phyloP scores from a whole-genome alignment of 208 protist species.

The Acanthamoeba lugdunensis region DNA sequence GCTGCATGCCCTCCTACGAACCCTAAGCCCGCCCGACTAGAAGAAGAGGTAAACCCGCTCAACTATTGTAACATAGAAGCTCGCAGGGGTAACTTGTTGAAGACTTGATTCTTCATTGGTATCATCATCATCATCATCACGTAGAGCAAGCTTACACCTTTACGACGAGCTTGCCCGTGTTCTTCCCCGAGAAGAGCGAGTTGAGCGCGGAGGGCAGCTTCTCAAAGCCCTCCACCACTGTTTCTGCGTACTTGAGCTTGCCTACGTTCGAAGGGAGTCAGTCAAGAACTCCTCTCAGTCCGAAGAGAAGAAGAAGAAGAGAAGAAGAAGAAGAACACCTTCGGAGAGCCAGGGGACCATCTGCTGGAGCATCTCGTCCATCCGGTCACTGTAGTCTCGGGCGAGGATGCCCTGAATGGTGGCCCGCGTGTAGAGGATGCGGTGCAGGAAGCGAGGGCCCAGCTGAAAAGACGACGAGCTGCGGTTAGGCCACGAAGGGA shows the following conservation, averaged over 20 bases:
- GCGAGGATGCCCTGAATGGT: slow-evolving; percentile 66
- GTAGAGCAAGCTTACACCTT: slow-evolving; percentile 24
- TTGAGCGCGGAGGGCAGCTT: slow-evolving; percentile 51
- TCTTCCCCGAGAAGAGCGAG: slow-evolving; percentile 29
- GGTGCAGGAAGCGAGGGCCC: slow-evolving; percentile 44
- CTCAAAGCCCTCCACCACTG: slow-evolving; percentile 67
- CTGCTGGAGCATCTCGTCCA: slow-evolving; percentile 45
- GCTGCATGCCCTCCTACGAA: neutral
- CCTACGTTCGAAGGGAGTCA: neutral
- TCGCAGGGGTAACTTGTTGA: no score
- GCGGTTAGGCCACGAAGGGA: neutral
- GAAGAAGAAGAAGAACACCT: neutral
- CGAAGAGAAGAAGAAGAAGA: neutral
- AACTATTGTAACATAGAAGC: no score
- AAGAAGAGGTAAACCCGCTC: no score
- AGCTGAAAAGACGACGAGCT: neutral
- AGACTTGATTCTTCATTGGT: no score
- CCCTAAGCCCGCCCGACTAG: no score
- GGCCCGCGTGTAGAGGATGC: slow-evolving; percentile 63
- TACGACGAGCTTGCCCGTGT: slow-evolving; percentile 67
- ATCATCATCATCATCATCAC: neutral
- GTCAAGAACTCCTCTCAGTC: no score
- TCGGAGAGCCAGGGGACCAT: slow-evolving; percentile 37
- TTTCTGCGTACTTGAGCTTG: slow-evolving; percentile 66
- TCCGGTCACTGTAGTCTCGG: slow-evolving; percentile 15